These are phyloP conservation scores for Platanthera zijinensis DNA, from an alignment of 106 monocot genomes.

Conservation along the genomic window DNA sequence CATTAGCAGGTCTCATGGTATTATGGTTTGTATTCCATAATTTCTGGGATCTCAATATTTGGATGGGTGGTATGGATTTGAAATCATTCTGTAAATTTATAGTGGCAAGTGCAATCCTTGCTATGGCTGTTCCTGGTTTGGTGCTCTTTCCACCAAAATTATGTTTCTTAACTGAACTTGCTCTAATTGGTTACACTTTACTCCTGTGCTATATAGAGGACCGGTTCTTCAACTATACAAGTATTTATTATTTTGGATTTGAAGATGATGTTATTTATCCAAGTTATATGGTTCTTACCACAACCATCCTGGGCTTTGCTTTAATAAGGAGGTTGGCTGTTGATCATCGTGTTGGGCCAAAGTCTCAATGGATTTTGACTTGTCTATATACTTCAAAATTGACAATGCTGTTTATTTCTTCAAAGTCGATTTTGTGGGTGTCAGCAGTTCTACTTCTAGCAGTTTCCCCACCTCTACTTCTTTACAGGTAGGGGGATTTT, in stretches of 20 bases:
- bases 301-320: slow-evolving; percentile 75
- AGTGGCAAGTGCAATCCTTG: slow-evolving; percentile 56
- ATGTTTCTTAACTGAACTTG: slow-evolving; percentile 69
- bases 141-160: slow-evolving; percentile 78
- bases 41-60: slow-evolving; percentile 97
- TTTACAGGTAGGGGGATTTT: slow-evolving; percentile 66
- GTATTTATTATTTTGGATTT: slow-evolving; percentile 86
- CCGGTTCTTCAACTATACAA: slow-evolving; percentile 81
- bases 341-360: slow-evolving; percentile 70
- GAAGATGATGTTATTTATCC: slow-evolving; percentile 96
- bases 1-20: slow-evolving; percentile 81
- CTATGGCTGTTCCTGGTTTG: slow-evolving; percentile 83
- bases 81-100: slow-evolving; percentile 87
- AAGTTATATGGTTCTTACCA: slow-evolving; percentile 83
- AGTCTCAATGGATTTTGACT: slow-evolving; percentile 83
- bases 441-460: slow-evolving; percentile 74
- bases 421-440: slow-evolving; percentile 79
- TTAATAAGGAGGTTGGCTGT: slow-evolving; percentile 54
- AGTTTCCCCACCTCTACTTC: slow-evolving; percentile 86
- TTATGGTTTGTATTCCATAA: slow-evolving; percentile 92
- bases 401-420: slow-evolving; percentile 81
- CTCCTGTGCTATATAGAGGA: slow-evolving; percentile 90
- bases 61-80: slow-evolving; percentile 91
- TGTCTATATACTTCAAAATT: slow-evolving; percentile 83
- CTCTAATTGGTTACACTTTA: slow-evolving; percentile 75